phyloP scores from a whole-genome alignment of 257 asterid species.

The Solanum appendiculatum region DNA sequence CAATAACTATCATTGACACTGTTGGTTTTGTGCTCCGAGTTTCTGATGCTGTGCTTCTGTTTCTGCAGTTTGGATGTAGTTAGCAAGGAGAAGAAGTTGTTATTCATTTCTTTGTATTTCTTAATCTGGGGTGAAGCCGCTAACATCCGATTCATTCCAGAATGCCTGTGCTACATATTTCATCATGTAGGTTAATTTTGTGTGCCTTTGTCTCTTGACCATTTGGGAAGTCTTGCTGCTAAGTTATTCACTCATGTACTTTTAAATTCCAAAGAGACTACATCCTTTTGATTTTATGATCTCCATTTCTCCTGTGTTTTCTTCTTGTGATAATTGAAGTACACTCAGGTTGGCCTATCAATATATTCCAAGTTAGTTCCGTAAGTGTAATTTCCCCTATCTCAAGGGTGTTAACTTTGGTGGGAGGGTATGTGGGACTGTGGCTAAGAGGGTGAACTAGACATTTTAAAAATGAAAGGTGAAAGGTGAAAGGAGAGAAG shows the following conservation, averaged over 20 bases:
- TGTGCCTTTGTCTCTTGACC: background rate
- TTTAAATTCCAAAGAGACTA: background rate
- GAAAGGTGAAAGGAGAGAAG: background rate
- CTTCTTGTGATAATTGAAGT: background rate
- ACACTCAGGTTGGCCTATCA: background rate
- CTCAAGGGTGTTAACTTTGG: background rate
- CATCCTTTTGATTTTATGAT: background rate
- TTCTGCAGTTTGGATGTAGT: constrained; percentile 68
- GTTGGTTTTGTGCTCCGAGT: background rate
- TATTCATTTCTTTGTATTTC: constrained; percentile 70
- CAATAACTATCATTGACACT: background rate
- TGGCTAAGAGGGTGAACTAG: background rate
- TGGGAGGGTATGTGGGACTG: background rate
- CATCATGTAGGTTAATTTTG: constrained; percentile 66
- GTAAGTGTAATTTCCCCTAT: background rate
- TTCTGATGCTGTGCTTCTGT: background rate
- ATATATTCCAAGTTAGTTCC: background rate
- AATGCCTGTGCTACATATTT: constrained; percentile 98
- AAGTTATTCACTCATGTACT: background rate
- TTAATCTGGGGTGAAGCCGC: constrained; percentile 99
- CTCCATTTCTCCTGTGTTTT: background rate
- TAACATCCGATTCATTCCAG: constrained; percentile 93
- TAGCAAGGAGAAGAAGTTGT: constrained; percentile 88
- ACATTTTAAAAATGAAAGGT: background rate
- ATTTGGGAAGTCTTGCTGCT: background rate